Base-by-base conservation (phyloP, 140 eudicot genomes). In the Ambrosia hybrid region DNA sequence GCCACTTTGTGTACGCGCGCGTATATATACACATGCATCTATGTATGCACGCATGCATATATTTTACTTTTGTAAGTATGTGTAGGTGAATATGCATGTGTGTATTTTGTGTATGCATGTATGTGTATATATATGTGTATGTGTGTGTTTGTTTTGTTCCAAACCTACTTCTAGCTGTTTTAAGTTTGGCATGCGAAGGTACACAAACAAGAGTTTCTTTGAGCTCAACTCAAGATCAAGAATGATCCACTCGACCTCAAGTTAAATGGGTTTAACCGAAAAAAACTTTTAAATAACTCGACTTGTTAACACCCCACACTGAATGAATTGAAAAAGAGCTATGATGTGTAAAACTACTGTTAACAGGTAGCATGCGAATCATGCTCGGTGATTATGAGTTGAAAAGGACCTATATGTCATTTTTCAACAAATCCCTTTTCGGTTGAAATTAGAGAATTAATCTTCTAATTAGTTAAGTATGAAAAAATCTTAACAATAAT, bases 281-380 rank as follows among this genome's bases (percentile, higher is more conserved):
- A 21, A 21, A 21, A 21, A 21, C 26, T 21, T 21, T 21, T 21
- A 21, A 21, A 21, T 21, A 21, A 21, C 26, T 21, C 26, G 26
- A 21, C 26, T 21, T 21, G 26, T 21, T 21, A 21, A 21, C 26
- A 21, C 26, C 26, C 26, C 26, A 21, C 26, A 21, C 26, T 21
- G 26, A 21, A 21, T 21, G 26, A 21, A 21, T 21, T 21, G 26
- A 21, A 21, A 21, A 21, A 21, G 26, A 21, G 26, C 26, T 21
- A 21, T 21, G 26, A 21, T 21, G 26, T 21, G 26, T 21, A 41
- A 41, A 41, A 41, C 6, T 10, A 33, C 12, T 53, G 4, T 71
- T 33, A 15, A 36, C 8, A 8, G 66, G 30, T 57, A 72, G 68
- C 76, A 58, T 72, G 68, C 30, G 77, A 73, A 73, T 73, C 69